Base-by-base conservation (phyloP, 1,284 basidiomycete genomes). In the Cutaneotrichosporon sp. region DNA sequence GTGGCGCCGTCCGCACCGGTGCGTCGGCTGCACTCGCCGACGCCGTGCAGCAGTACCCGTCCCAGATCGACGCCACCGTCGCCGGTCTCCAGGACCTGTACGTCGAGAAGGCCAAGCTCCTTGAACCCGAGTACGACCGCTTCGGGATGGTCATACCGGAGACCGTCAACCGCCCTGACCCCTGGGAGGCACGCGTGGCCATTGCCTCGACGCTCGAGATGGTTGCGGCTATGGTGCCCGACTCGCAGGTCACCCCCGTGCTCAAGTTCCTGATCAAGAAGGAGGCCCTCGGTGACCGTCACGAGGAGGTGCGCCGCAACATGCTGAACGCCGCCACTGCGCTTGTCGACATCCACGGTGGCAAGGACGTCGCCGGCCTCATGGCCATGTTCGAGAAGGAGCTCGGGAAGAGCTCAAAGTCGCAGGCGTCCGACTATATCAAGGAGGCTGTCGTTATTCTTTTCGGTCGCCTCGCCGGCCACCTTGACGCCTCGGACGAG, bases 381-480 rank as follows among this genome's bases (percentile, higher is more conserved):
- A 92, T 99, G 70, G 82, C 85, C 18, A 86, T 90, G 72, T 97
- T 99, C 69, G 95, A 99, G 81, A 82, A 82, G 1, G 89, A 91
- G 77, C 85, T 99, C 22, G 85, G 84, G 0, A 82, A 84, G n/a
- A 80, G 87, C 1, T 84, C 83, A 53, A 85, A 87, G 0, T 88
- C 86, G 21, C 90, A 92, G 73, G 85, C 87, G 0, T 87, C 87
- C 5, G 94, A 97, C 79, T 87, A 89, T 68, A 90, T 97, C 80
- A 92, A 96, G 70, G 96, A 99, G 76, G 93, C 94, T 0, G 89
- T 96, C 2, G 91, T 99, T 65, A 93, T 99, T 72, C 84, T 99
- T 16, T 92, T 98, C 69, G 97, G 97, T 67, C 89, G 95, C 32
- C 87, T 95, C 4, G 97, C 96, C 9, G 85, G 90, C 22, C 95